Conservation (phyloP, 768 basidiomycete species). For the Inosperma sp. region DNA sequence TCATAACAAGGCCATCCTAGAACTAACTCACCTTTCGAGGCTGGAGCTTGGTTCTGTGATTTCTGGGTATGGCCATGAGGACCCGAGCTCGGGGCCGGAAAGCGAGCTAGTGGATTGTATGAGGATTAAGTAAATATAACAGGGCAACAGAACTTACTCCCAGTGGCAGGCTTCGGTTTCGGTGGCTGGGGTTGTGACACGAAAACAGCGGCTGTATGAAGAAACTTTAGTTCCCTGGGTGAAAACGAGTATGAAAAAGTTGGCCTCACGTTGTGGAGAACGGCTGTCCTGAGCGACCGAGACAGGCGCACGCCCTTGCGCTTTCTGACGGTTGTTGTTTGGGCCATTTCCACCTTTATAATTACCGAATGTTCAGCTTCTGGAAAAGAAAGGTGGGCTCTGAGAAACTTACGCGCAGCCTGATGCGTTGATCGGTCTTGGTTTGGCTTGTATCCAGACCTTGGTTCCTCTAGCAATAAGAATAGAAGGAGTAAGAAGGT, state of each 20-base stretch:
- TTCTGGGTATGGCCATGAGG: background rate
- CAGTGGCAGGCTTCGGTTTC: background rate
- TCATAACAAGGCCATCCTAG: background rate
- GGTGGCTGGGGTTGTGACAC: background rate
- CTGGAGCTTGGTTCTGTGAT: background rate
- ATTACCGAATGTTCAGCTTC: background rate
- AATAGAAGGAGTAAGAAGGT: background rate
- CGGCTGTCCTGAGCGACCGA: too few species aligned
- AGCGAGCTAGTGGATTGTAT: background rate
- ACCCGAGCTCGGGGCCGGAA: background rate
- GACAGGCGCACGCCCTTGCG: background rate
- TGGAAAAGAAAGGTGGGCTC: background rate
- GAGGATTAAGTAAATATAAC: background rate
- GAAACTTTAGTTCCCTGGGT: background rate
- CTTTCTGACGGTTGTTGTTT: background rate
- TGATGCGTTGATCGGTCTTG: background rate
- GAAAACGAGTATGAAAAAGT: background rate
- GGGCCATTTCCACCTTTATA: constrained; percentile 1
- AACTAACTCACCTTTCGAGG: background rate
- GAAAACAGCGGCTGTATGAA: background rate
- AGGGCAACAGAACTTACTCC: background rate
- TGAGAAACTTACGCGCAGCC: background rate
- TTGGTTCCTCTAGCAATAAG: background rate
- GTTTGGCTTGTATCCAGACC: background rate
- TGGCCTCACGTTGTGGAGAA: background rate